These are phyloP conservation scores for Allomyces macrogynus DNA, from an alignment of 192 early-diverging fungal species.

Conservation along the genomic window DNA sequence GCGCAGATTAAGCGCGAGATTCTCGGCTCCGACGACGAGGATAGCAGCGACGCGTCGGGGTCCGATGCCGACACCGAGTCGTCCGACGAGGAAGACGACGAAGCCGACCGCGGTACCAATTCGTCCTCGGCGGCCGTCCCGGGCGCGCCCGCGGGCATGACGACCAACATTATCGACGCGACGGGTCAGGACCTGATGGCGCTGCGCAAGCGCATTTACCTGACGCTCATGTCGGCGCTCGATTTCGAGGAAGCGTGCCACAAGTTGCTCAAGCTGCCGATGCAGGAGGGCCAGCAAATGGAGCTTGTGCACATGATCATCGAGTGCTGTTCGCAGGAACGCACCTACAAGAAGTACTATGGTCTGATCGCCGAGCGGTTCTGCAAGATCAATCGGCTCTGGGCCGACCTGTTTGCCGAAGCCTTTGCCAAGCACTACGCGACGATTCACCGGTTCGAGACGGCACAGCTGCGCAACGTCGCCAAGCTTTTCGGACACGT, in stretches of 20 bases:
- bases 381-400: conserved; percentile 56
- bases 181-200: conserved; percentile 75
- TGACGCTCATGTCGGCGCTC: conserved; percentile 85
- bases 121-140: too few species aligned
- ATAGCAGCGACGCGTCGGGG: too few species aligned
- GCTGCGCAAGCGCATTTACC: conserved; percentile 78
- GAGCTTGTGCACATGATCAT: conserved; percentile 93
- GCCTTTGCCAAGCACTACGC: conserved; percentile 69
- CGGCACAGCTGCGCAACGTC: conserved; percentile 79
- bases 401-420: conserved; percentile 57
- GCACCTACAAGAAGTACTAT: conserved; percentile 83
- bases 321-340: conserved; percentile 88
- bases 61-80: conserved; percentile 7
- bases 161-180: conserved; percentile 53
- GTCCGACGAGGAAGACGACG: conserved; percentile 18
- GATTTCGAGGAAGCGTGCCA: conserved; percentile 92
- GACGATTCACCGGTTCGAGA: conserved; percentile 81
- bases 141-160: conserved; percentile 11
- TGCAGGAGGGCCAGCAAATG: conserved; percentile 66
- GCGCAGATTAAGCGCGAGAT: conserved; percentile 59
- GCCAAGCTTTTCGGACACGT: conserved; percentile 80
- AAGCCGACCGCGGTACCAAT: conserved; percentile 16
- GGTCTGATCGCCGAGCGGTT: conserved; percentile 86
- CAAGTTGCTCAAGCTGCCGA: conserved; percentile 73
- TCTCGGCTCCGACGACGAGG: conserved; percentile 39